Evolutionary conservation across 164 flowering plant genomes (phyloP).

Genomic region (Stephania cephalantha): DNA sequence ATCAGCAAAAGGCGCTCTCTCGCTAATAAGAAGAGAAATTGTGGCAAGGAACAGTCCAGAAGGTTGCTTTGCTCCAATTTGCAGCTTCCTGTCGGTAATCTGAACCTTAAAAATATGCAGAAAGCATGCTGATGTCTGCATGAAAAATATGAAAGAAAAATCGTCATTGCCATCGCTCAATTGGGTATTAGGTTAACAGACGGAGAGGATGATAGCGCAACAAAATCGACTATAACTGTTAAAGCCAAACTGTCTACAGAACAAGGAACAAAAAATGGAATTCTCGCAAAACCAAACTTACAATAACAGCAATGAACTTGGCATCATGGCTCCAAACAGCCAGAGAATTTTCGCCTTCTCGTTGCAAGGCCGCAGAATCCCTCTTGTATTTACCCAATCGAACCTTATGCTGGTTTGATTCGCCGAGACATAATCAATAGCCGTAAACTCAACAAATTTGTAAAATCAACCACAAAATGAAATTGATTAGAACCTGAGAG

Average conservation of each 20-base stretch:
- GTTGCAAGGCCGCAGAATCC: slow-evolving; percentile 54
- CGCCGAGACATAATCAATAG: not conserved
- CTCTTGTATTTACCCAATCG: slow-evolving; percentile 86
- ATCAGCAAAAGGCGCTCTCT: slow-evolving; percentile 74
- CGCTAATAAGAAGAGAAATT: slow-evolving; percentile 61
- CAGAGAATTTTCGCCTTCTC: slow-evolving; percentile 84
- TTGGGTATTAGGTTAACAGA: not conserved
- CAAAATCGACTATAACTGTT: not conserved
- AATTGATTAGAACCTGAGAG: slow-evolving; percentile 54
- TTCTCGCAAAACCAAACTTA: slow-evolving; percentile 28
- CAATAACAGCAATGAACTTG: slow-evolving; percentile 74
- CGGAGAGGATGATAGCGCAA: not conserved
- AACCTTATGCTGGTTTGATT: slow-evolving; percentile 66
- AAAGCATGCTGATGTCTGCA: slow-evolving; percentile 86
- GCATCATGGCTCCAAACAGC: slow-evolving; percentile 92
- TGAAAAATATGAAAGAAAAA: slow-evolving; percentile 10
- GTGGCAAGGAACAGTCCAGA: slow-evolving; percentile 62
- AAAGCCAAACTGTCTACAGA: not conserved
- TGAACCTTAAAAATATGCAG: slow-evolving; percentile 85
- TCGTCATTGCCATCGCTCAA: not conserved
- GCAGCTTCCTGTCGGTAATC: slow-evolving; percentile 57
- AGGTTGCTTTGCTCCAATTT: slow-evolving; percentile 82
- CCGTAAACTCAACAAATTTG: not conserved
- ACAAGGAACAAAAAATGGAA: not conserved
- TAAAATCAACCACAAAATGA: not conserved